Conservation (phyloP, 2,329 filamentous ascomycete genomes). For the Epichloe gansuensis region DNA sequence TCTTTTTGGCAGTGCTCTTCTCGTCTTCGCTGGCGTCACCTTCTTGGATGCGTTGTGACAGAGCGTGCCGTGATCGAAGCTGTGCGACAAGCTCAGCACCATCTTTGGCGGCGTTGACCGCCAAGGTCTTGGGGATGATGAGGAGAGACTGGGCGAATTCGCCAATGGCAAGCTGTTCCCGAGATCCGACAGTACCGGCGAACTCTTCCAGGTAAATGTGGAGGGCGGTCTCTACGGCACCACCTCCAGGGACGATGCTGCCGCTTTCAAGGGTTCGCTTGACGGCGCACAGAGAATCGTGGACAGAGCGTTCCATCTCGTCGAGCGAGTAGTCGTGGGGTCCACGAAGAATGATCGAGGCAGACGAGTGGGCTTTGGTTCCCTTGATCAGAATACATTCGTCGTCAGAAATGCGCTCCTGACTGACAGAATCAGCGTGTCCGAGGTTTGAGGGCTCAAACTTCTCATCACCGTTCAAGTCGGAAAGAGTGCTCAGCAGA, state of each 20-base stretch:
- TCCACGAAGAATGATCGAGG: slow-evolving; percentile 90
- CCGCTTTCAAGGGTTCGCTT: slow-evolving; percentile 96
- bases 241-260: slow-evolving; percentile 90
- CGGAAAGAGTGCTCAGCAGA: slow-evolving; percentile 82
- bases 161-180: slow-evolving; percentile 94
- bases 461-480: slow-evolving; percentile 93
- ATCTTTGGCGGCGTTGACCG: slow-evolving; percentile 95
- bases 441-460: slow-evolving; percentile 87
- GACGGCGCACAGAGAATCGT: slow-evolving; percentile 91
- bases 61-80: slow-evolving; percentile 82
- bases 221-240: slow-evolving; percentile 94
- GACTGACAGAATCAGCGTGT: slow-evolving; percentile 87
- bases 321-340: slow-evolving; percentile 94
- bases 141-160: slow-evolving; percentile 94
- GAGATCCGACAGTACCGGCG: slow-evolving; percentile 88
- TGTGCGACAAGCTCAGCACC: slow-evolving; percentile 90
- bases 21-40: slow-evolving; percentile 76
- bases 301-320: slow-evolving; percentile 97
- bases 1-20: slow-evolving; percentile 81
- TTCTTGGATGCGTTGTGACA: slow-evolving; percentile 83
- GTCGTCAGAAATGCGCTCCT: slow-evolving; percentile 96
- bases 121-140: slow-evolving; percentile 88
- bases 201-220: slow-evolving; percentile 99
- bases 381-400: slow-evolving; percentile 96
- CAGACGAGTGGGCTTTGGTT: slow-evolving; percentile 85